Base-by-base conservation (phyloP, 2,329 filamentous ascomycete genomes). In the Cladosporium austrohemisphaericum region DNA sequence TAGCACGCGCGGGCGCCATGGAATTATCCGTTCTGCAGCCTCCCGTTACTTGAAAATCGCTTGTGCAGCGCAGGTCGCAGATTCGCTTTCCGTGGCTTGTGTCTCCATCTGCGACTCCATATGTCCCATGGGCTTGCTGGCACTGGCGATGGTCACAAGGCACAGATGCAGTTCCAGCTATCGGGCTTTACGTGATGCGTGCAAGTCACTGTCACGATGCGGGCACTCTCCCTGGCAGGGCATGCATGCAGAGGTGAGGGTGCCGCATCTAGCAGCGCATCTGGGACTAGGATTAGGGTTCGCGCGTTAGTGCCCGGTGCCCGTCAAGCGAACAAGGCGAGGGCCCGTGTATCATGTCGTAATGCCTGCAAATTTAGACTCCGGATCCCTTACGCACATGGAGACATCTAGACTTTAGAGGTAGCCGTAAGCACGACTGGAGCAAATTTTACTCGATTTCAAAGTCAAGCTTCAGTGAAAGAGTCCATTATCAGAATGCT, bases 181-280 rank as follows among this genome's bases (percentile, higher is more conserved):
- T n/a, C n/a, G n/a, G n/a, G n/a, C n/a, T n/a, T n/a, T n/a, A n/a
- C n/a, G n/a, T n/a, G n/a, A n/a, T n/a, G n/a, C n/a, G n/a, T n/a
- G n/a, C n/a, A n/a, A n/a, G n/a, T n/a, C n/a, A n/a, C n/a, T n/a
- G n/a, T n/a, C n/a, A n/a, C n/a, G n/a, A n/a, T n/a, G n/a, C n/a
- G n/a, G n/a, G n/a, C n/a, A n/a, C n/a, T n/a, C n/a, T n/a, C 14
- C 28, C 28, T 31, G 28, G 33, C 33, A 9, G n/a, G n/a, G n/a
- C 35, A 25, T 35, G 41, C 41, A 45, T 45, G 44, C 44, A 47
- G 44, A 47, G 44, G 38, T 47, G 44, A 38, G 44, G 32, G 33
- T 38, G 44, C 29, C 41, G 22, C 44, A 47, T 47, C 44, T 36
- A 25, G 41, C n/a, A 35, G 41, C 33, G 33, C 44, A 47, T 47